phyloP scores from a whole-genome alignment of 805 yeast species.

The Danielia oregonensis region DNA sequence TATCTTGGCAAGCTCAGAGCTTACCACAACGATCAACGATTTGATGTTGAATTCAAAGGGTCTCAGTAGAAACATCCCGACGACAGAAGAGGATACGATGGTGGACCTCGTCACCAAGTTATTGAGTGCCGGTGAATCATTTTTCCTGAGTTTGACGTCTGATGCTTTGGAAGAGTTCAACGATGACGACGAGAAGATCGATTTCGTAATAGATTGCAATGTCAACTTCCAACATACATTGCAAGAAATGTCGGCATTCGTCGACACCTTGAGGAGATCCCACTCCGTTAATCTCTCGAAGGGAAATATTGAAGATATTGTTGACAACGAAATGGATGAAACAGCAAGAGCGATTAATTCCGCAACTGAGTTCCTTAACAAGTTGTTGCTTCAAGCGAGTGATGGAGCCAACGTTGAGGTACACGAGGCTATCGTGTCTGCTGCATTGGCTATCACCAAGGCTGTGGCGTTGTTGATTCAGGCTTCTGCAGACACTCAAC shows the following conservation, averaged over 20 bases:
- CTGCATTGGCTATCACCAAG: conserved; percentile 76
- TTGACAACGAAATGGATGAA: conserved; percentile 66
- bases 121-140: conserved; percentile 59
- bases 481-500: conserved; percentile 77
- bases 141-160: conserved; percentile 57
- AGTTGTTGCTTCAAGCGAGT: conserved; percentile 50
- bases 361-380: conserved; percentile 59
- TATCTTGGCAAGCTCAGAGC: conserved; percentile 59
- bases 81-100: conserved; percentile 53
- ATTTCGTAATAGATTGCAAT: conserved; percentile 71
- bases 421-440: conserved; percentile 70
- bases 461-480: conserved; percentile 69
- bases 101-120: conserved; percentile 48
- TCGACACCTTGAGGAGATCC: conserved; percentile 49
- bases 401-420: conserved; percentile 60
- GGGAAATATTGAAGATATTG: conserved; percentile 65
- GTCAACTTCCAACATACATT: conserved; percentile 68
- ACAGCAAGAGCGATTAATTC: conserved; percentile 67
- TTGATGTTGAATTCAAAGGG: conserved; percentile 70
- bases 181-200: conserved; percentile 65
- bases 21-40: conserved; percentile 60
- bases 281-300: conserved; percentile 24
- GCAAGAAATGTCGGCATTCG: conserved; percentile 51
- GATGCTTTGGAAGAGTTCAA: conserved; percentile 44
- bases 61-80: conserved; percentile 49